Evolutionary conservation across 257 asterid species (phyloP).

Genomic region (Anisodus tanguticus): DNA sequence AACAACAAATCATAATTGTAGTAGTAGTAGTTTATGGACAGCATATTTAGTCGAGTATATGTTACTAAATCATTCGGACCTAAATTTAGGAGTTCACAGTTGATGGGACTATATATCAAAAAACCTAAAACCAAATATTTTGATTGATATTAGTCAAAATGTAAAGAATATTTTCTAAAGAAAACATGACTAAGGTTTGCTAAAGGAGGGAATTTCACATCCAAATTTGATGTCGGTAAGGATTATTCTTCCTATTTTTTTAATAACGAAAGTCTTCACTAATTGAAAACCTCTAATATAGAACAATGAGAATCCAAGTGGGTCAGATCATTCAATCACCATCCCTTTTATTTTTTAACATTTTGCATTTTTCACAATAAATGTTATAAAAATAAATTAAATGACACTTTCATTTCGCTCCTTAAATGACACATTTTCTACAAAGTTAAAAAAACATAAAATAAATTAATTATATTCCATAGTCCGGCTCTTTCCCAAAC

Average conservation of each 20-base stretch:
- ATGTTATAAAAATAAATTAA: background rate
- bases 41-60: background rate
- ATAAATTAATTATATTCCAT: background rate
- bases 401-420: background rate
- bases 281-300: background rate
- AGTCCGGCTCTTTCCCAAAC: too few relatives aligned
- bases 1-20: background rate
- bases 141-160: background rate
- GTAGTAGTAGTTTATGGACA: background rate
- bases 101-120: background rate
- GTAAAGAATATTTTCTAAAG: background rate
- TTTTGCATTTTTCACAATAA: background rate
- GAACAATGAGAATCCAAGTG: constrained; percentile 12
- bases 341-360: background rate
- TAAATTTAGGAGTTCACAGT: background rate
- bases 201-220: background rate
- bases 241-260: background rate
- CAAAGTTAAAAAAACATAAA: background rate
- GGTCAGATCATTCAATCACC: background rate
- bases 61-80: background rate
- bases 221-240: background rate
- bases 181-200: background rate
- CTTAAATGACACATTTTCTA: background rate
- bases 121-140: background rate
- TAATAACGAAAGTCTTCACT: background rate